Evolutionary conservation across 441 rosid species (phyloP).

Genomic region (Pelargonium fulgidum): DNA sequence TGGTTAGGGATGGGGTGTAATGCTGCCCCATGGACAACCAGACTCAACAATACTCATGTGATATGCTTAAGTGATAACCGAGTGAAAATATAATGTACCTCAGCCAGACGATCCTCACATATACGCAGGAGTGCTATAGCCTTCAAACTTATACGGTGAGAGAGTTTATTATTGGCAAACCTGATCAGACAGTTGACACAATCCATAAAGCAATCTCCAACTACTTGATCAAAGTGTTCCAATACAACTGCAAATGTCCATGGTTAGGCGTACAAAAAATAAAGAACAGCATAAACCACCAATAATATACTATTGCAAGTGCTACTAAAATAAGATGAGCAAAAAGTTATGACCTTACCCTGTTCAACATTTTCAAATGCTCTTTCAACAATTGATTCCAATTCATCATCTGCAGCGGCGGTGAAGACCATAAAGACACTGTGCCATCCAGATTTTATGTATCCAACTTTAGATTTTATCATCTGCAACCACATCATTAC

Average conservation of each 20-base stretch:
- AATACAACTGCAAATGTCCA: conserved; percentile 70
- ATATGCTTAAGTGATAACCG: conserved; percentile 13
- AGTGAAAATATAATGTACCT: conserved; percentile 43
- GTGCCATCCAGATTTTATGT: conserved; percentile 98
- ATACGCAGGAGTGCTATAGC: conserved; percentile 98
- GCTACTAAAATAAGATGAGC: conserved; percentile 16
- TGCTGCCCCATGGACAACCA: too few species aligned
- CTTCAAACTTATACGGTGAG: conserved; percentile 95
- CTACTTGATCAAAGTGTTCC: conserved; percentile 99
- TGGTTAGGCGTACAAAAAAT: conserved; percentile 25
- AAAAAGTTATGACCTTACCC: conserved; percentile 40
- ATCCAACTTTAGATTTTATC: conserved; percentile 98
- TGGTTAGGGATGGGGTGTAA: too few species aligned
- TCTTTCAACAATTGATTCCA: conserved; percentile 91
- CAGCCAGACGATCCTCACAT: conserved; percentile 99
- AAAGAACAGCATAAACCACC: conserved; percentile 11
- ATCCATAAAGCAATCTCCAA: conserved; percentile 99
- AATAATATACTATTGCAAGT: neutral
- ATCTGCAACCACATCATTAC: conserved; percentile 49
- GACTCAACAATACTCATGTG: too few species aligned
- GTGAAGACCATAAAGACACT: conserved; percentile 98
- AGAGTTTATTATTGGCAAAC: conserved; percentile 90
- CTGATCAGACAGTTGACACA: conserved; percentile 98
- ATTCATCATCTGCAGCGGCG: conserved; percentile 93
- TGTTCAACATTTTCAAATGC: conserved; percentile 99